Evolutionary conservation across 2,329 filamentous ascomycete genomes (phyloP), one percentile per base, ranked within the genome.

Genomic region (Herpotrichia juniperi): DNA sequence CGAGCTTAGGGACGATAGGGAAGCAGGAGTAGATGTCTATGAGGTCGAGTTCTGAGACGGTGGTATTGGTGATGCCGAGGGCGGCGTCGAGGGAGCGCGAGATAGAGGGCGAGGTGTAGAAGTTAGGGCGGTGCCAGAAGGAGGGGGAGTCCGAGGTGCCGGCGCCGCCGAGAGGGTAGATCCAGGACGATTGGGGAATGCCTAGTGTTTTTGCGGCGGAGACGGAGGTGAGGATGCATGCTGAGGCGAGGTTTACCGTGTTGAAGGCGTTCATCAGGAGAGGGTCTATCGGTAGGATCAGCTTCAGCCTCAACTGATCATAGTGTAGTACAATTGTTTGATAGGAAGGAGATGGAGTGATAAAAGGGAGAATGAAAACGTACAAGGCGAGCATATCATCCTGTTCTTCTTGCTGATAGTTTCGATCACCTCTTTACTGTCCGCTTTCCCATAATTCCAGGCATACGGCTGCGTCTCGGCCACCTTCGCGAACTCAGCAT

Each of bases 251-350:
- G 53, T 89, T 89, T 30, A 89, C 81, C 1, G 79, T 86, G 58
- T 89, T 89, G 72, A 88, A 89, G 0, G 87, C 86, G 61, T 89
- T 89, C 86, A 89, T 88, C 9, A 88, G 69, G 0, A 89, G 73
- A 0, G 86, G 85, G 69, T 89, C 85, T 88, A 42, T 19, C 6
- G 12, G 2, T n/a, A n/a, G n/a, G n/a, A n/a, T n/a, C n/a, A n/a
- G n/a, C n/a, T n/a, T n/a, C n/a, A n/a, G n/a, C n/a, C n/a, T n/a
- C n/a, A n/a, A 25, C 11, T 22, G 17, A 31, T 51, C 6, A 32
- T 24, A 26, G 11, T 14, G 24, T 8, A 22, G 35, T 25, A 12
- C 17, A 9, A 42, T 7, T 5, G 9, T 39, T 39, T 3, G 19
- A 12, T 31, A 24, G 30, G 11, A 6, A 28, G 16, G 31, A 17